Conservation (phyloP, 495 filamentous ascomycete genomes). For the Geoglossum glabrum region DNA sequence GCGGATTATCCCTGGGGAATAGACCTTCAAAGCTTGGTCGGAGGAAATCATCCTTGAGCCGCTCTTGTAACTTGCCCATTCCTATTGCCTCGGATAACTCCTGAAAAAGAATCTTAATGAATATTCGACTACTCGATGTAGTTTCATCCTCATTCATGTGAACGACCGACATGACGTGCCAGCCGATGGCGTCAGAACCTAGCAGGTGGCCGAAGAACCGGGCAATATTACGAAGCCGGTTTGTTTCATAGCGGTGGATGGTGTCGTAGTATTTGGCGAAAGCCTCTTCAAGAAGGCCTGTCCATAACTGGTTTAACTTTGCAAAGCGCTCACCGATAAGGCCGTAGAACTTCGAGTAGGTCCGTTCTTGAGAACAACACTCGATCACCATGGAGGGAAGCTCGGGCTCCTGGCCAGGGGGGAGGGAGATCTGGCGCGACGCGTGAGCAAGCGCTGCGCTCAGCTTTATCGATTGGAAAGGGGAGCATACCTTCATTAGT, state of each 20-base stretch:
- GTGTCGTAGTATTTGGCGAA: slow-evolving; percentile 93
- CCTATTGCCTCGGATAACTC: slow-evolving; percentile 76
- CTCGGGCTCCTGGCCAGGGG: slow-evolving; percentile 72
- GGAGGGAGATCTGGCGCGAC: slow-evolving; percentile 43
- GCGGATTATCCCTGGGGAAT: slow-evolving; percentile 75
- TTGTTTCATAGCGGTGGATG: slow-evolving; percentile 91
- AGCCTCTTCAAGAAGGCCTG: slow-evolving; percentile 66
- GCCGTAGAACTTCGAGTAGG: slow-evolving; percentile 92
- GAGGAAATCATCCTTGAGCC: slow-evolving; percentile 56
- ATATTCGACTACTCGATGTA: slow-evolving; percentile 84
- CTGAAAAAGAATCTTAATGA: slow-evolving; percentile 94
- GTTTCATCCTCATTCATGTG: slow-evolving; percentile 94
- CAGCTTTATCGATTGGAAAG: background rate
- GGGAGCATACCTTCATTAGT: slow-evolving; percentile 44
- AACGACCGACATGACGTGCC: slow-evolving; percentile 70
- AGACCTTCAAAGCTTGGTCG: slow-evolving; percentile 65
- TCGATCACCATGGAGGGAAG: slow-evolving; percentile 93
- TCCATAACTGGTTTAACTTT: slow-evolving; percentile 88
- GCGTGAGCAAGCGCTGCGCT: background rate
- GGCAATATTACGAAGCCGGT: slow-evolving; percentile 81
- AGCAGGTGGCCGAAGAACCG: slow-evolving; percentile 88
- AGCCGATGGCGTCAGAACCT: slow-evolving; percentile 68
- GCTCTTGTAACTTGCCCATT: slow-evolving; percentile 52
- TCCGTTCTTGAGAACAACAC: slow-evolving; percentile 83
- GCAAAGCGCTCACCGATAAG: slow-evolving; percentile 86